Percentiles rank a stretch among this genome's conserved stretches.
Evolutionary conservation across 2,329 filamentous ascomycete genomes (phyloP).

Genomic region (Paraphoma chrysanthemicola): DNA sequence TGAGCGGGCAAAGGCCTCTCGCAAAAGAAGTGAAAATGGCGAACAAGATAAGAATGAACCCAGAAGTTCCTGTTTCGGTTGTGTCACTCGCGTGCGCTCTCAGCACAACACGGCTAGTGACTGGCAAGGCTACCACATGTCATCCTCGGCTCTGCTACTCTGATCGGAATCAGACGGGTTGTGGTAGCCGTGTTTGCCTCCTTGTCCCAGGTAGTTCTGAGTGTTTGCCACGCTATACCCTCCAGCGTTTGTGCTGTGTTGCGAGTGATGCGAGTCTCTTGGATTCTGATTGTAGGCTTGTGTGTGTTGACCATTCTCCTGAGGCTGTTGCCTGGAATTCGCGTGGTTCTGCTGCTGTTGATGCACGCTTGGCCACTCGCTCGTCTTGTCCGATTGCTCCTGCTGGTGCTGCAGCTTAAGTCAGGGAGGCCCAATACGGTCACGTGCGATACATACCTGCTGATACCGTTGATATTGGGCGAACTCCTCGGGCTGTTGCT

Average conservation of each 20-base stretch:
- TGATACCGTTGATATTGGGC: conserved; percentile 50
- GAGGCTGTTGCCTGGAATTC: conserved; percentile 4
- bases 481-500: conserved; percentile 48
- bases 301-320: conserved; percentile 20
- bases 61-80: too few relatives aligned
- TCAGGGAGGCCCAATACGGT: neutral
- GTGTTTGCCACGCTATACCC: conserved; percentile 47
- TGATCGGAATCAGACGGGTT: conserved; percentile 39
- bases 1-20: neutral
- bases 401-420: conserved; percentile 31
- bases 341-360: conserved; percentile 19
- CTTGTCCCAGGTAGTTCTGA: conserved; percentile 44
- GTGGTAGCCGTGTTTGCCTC: conserved; percentile 31
- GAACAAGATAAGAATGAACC: too few relatives aligned
- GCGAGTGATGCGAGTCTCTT: conserved; percentile 44
- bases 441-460: conserved; percentile 24
- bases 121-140: conserved; percentile 44
- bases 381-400: conserved; percentile 23
- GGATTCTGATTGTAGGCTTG: conserved; percentile 28
- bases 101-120: too few relatives aligned
- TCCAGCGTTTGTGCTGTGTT: conserved; percentile 35
- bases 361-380: conserved; percentile 29
- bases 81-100: too few relatives aligned
- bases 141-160: conserved; percentile 40
- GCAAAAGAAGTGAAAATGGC: too few relatives aligned